Percentiles rank a stretch among this genome's conserved stretches.
phyloP scores from a whole-genome alignment of 805 yeast species.

The Sugiyamaella qingdaonensis region DNA sequence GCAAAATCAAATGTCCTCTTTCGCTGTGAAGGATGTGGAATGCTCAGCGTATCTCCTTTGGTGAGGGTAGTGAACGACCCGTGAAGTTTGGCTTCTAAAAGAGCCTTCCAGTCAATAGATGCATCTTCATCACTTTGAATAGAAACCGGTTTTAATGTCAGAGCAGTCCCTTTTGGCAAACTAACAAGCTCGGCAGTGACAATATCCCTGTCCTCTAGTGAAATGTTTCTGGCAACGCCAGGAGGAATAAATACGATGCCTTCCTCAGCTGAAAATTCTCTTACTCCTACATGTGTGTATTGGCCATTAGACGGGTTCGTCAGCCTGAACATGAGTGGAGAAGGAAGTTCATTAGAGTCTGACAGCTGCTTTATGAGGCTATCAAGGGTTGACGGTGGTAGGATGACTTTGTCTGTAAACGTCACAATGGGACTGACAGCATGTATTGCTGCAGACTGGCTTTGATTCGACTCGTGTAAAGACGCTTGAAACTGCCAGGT shows the following conservation, averaged over 20 bases:
- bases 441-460: background rate
- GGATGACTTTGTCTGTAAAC: conserved; percentile 31
- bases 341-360: conserved; percentile 21
- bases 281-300: conserved; percentile 41
- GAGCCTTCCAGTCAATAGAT: conserved; percentile 47
- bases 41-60: conserved; percentile 37
- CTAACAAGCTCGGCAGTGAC: conserved; percentile 28
- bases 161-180: conserved; percentile 46
- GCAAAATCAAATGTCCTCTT: conserved; percentile 25
- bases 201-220: conserved; percentile 16
- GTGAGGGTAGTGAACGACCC: conserved; percentile 47
- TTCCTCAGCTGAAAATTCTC: conserved; percentile 45
- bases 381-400: conserved; percentile 32
- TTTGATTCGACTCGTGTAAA: background rate
- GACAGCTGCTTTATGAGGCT: conserved; percentile 26
- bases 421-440: background rate
- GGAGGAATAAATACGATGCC: conserved; percentile 37
- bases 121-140: conserved; percentile 28
- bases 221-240: conserved; percentile 32
- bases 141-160: conserved; percentile 39
- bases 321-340: conserved; percentile 38
- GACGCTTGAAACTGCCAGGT: background rate
- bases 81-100: conserved; percentile 49
- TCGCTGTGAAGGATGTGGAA: conserved; percentile 28
- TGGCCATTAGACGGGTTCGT: conserved; percentile 24